Conservation (phyloP, 2,329 filamentous ascomycete genomes). For the Colletotrichum australisinense region DNA sequence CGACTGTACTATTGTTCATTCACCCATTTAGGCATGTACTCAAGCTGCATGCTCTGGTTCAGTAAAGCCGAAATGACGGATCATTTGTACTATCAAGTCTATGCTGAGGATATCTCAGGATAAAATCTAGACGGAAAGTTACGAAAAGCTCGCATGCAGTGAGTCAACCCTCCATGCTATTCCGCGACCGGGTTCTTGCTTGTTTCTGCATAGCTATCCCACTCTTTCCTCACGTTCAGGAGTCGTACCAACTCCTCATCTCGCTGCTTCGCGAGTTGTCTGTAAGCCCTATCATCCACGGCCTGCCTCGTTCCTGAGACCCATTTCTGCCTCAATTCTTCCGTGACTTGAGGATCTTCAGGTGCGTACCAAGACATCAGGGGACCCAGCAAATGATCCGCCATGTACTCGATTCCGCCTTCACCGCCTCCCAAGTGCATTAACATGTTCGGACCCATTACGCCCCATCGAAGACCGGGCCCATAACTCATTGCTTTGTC, state of each 20-base stretch:
- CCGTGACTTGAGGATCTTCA: slow-evolving; percentile 12
- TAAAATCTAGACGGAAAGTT: no score
- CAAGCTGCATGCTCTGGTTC: no score
- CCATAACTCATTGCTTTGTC: slow-evolving; percentile 32
- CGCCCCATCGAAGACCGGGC: slow-evolving; percentile 38
- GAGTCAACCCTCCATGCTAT: no score
- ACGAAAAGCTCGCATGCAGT: no score
- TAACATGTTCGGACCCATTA: slow-evolving; percentile 34
- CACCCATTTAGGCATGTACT: no score
- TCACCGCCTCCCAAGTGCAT: slow-evolving; percentile 37
- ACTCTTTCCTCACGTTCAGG: slow-evolving; percentile 18
- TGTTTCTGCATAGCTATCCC: slow-evolving; percentile 15
- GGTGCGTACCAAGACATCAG: slow-evolving; percentile 31
- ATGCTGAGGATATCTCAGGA: no score
- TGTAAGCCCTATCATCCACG: slow-evolving; percentile 20
- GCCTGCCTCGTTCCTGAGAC: slow-evolving; percentile 15
- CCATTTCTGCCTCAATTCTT: slow-evolving; percentile 25
- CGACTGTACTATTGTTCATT: no score
- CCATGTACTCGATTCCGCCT: slow-evolving; percentile 36
- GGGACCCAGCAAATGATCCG: slow-evolving; percentile 33
- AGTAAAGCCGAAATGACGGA: no score
- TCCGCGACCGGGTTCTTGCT: not conserved
- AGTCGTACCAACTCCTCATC: slow-evolving; percentile 23
- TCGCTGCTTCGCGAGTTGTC: slow-evolving; percentile 14
- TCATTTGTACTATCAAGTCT: no score